Conservation (phyloP, 768 basidiomycete genomes). For the Tricholoma matsutake region DNA sequence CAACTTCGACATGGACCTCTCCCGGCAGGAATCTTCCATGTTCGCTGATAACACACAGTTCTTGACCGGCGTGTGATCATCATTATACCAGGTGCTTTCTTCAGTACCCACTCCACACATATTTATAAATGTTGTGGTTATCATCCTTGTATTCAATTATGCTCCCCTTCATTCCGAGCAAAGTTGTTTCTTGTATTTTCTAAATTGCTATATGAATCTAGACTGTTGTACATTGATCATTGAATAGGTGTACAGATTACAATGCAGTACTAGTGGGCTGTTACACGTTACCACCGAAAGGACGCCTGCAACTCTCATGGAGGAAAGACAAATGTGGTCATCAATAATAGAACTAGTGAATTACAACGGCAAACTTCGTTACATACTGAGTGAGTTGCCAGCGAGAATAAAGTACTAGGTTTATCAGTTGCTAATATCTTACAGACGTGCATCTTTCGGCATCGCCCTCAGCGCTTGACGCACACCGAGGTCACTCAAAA, state of each 20-base stretch:
- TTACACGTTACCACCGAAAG: too few relatives aligned
- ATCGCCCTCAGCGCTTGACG: constrained; percentile 62
- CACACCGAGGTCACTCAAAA: constrained; percentile 63
- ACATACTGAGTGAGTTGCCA: not conserved
- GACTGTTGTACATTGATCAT: not conserved
- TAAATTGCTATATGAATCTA: not conserved
- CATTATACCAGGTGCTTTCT: constrained; percentile 7
- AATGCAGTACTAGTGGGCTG: not conserved
- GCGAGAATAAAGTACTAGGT: not conserved
- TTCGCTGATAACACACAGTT: constrained; percentile 27
- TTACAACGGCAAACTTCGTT: not conserved
- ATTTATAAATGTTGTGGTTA: not conserved
- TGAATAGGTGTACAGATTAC: not conserved
- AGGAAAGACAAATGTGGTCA: too few relatives aligned
- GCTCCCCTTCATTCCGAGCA: not conserved
- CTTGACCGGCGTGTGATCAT: constrained; percentile 24
- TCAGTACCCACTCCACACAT: not conserved
- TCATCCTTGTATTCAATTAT: not conserved
- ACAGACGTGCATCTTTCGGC: constrained; percentile 61
- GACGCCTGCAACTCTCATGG: too few relatives aligned
- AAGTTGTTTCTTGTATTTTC: not conserved
- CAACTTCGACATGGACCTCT: constrained; percentile 33
- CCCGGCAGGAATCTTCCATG: constrained; percentile 15
- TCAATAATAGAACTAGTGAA: too few relatives aligned
- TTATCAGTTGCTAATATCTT: constrained; percentile 5